Percentiles rank a stretch among this genome's conserved stretches.
These are phyloP conservation scores for Prunus mira DNA, from an alignment of 306 rosid species.

Conservation along the genomic window DNA sequence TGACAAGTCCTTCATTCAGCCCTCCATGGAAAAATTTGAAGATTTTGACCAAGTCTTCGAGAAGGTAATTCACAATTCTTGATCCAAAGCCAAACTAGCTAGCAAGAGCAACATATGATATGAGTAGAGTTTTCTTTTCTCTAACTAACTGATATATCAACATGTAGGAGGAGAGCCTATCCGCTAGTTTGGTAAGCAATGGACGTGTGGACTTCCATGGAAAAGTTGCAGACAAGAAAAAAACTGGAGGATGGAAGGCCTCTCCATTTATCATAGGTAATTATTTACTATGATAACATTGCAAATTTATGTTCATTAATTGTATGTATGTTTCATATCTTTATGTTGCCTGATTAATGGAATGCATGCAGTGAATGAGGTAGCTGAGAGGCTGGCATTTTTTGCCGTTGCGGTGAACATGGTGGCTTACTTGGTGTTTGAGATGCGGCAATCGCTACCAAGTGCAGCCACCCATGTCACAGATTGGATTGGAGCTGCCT, in stretches of 20 bases:
- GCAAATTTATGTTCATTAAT: background rate
- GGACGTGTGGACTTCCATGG: conserved; percentile 46
- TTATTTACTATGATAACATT: too few relatives aligned
- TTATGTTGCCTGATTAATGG: background rate
- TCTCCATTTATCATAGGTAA: conserved; percentile 53
- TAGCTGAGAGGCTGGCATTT: conserved; percentile 55
- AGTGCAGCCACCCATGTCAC: conserved; percentile 49
- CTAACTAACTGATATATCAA: background rate
- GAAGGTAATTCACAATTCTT: conserved; percentile 6
- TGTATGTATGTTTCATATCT: too few relatives aligned
- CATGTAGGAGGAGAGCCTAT: conserved; percentile 25
- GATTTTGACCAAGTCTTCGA: background rate
- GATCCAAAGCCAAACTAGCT: too few relatives aligned
- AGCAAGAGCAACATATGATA: too few relatives aligned
- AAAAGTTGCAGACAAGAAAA: conserved; percentile 41
- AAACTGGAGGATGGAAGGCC: conserved; percentile 64
- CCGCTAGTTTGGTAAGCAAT: conserved; percentile 35
- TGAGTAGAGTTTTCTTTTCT: too few relatives aligned
- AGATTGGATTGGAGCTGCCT: conserved; percentile 62
- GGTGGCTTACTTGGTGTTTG: conserved; percentile 39
- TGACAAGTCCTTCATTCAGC: conserved; percentile 28
- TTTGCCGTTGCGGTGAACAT: conserved; percentile 51
- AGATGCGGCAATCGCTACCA: conserved; percentile 50
- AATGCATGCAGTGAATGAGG: conserved; percentile 42
- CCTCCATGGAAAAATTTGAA: conserved; percentile 24